Evolutionary conservation across 495 filamentous ascomycete genomes (phyloP), one percentile per base, ranked within the genome.

Genomic region (Tuber microsphaerosporum): DNA sequence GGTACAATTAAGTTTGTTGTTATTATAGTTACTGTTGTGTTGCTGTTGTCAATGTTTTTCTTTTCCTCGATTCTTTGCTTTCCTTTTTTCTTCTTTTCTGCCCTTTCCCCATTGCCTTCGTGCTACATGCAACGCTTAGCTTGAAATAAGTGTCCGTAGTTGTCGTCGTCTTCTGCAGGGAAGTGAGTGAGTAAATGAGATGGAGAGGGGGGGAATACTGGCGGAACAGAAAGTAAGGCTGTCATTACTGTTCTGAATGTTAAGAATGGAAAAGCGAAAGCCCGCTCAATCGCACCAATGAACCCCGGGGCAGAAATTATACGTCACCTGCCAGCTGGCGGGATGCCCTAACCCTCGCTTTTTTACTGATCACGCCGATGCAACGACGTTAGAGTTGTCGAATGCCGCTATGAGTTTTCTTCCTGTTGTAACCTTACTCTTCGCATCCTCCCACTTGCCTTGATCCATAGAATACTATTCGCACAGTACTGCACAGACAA

Each of bases 241-340:
- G 56, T 34, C 31, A 26, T 34, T 34, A 65, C 56, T 19, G 26
- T 19, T 34, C 26, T 8, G 26, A 65, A 65, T 34, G 34, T 26
- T 17, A 14, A 65, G 14, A 16, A 65, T 14, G 31, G 14, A 34
- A 65, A 65, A 65, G 56, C 34, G 56, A 31, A 65, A 65, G 56
- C 56, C 26, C 31, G 26, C 56, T 65, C 26, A 65, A 65, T 65
- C 56, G 56, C 56, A 16, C 56, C 56, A 65, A 65, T 65, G 56
- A 65, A 65, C 16, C 56, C 26, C 3, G 12, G 10, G 56, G 56
- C 14, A 34, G 56, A 65, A 65, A 65, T 65, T 65, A 65, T 65
- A 65, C 56, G 56, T 65, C 56, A 65, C 56, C 26, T 65, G 56
- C 56, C 56, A 65, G 56, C 56, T 65, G 56, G 56, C 56, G 56